Percentiles rank a stretch among this genome's conserved stretches.
phyloP scores from a whole-genome alignment of 768 basidiomycete genomes.

The Tubosaeta brunneosetosa region DNA sequence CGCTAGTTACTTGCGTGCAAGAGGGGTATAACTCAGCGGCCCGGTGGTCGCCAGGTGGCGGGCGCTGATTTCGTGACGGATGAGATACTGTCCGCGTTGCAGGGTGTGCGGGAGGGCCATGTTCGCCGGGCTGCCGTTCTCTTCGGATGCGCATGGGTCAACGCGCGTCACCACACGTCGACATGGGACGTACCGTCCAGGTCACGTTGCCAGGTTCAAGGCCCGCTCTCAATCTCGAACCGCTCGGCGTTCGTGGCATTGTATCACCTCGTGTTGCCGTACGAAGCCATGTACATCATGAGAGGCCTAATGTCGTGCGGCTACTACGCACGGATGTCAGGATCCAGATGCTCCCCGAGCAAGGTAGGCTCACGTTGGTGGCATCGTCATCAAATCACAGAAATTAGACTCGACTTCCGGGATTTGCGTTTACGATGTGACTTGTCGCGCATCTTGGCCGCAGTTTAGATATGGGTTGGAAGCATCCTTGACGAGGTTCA shows the following conservation, averaged over 20 bases:
- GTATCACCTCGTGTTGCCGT: conserved; percentile 55
- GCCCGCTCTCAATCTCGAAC: conserved; percentile 68
- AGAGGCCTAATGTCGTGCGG: conserved; percentile 62
- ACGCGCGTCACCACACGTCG: not conserved
- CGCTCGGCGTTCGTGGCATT: conserved; percentile 46
- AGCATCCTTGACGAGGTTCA: conserved; percentile 52
- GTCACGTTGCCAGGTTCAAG: conserved; percentile 31
- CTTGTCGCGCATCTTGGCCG: conserved; percentile 44
- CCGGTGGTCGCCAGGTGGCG: conserved; percentile 55
- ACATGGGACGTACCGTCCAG: conserved; percentile 40
- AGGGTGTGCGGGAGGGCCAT: conserved; percentile 48
- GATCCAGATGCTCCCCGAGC: not conserved
- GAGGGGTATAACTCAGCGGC: conserved; percentile 81
- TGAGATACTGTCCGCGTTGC: conserved; percentile 64
- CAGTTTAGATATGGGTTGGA: conserved; percentile 30
- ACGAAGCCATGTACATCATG: conserved; percentile 70
- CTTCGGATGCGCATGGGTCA: not conserved
- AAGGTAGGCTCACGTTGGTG: conserved; percentile 26
- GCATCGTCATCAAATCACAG: conserved; percentile 49
- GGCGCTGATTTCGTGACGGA: conserved; percentile 78
- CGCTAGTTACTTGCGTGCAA: conserved; percentile 43
- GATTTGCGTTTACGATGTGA: conserved; percentile 51
- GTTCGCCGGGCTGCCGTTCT: conserved; percentile 39
- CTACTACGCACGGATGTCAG: conserved; percentile 32
- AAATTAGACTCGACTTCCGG: conserved; percentile 52